Conservation (phyloP, 108 stramenopile genomes). For the Cyclostephanos tholiformis region DNA sequence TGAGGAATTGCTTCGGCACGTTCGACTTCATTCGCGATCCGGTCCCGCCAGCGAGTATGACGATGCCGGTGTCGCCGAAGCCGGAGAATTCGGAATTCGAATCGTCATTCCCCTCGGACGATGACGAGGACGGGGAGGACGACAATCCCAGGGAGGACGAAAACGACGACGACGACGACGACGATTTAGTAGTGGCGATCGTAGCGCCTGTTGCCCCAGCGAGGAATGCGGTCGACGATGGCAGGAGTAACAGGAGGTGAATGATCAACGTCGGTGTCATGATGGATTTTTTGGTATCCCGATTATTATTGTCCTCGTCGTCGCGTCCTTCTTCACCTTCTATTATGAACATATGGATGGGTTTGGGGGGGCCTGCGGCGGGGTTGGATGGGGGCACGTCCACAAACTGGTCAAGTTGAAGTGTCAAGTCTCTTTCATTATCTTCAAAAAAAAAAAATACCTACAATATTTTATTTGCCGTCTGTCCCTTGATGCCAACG, state of each 20-base stretch:
- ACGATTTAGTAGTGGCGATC: background rate
- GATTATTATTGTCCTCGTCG: background rate
- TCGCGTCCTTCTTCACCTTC: background rate
- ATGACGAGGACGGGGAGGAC: background rate
- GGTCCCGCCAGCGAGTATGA: conserved; percentile 92
- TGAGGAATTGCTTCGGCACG: conserved; percentile 93
- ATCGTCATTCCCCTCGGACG: background rate
- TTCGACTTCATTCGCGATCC: conserved; percentile 93
- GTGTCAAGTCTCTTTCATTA: too few relatives aligned
- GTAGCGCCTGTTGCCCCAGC: background rate
- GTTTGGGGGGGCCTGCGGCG: too few relatives aligned
- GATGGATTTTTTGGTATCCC: background rate
- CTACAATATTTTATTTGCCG: too few relatives aligned
- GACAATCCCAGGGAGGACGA: background rate
- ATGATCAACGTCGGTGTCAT: background rate
- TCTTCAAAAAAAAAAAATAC: too few relatives aligned
- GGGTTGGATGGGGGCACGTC: too few relatives aligned
- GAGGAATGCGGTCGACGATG: background rate
- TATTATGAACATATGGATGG: too few relatives aligned
- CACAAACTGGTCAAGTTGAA: too few relatives aligned
- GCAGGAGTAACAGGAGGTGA: background rate
- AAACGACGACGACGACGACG: background rate
- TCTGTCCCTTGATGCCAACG: too few relatives aligned
- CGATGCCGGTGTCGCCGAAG: conserved; percentile 80
- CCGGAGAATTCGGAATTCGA: conserved; percentile 24